These are phyloP conservation scores for Paecilomyces niveus DNA, from an alignment of 2,329 filamentous ascomycete species.

Conservation along the genomic window DNA sequence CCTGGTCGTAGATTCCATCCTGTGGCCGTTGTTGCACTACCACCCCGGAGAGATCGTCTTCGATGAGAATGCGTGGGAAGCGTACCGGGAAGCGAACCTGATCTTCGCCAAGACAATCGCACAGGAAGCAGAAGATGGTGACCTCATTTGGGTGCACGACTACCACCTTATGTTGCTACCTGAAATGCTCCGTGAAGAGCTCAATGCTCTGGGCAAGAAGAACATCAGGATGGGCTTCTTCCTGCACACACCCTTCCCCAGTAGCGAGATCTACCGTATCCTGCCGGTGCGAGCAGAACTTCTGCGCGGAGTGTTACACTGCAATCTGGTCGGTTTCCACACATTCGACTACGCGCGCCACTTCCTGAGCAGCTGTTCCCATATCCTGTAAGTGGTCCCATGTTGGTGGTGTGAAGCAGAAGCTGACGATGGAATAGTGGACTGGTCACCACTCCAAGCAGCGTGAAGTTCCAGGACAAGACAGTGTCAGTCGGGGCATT, in stretches of 20 bases:
- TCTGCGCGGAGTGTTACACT: conserved; percentile 79
- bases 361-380: conserved; percentile 93
- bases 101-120: conserved; percentile 85
- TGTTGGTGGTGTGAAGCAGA: not conserved
- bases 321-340: conserved; percentile 94
- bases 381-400: conserved; percentile 63
- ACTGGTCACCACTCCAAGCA: conserved; percentile 73
- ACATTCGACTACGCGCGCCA: conserved; percentile 99
- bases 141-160: conserved; percentile 96
- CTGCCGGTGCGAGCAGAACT: conserved; percentile 86
- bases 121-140: conserved; percentile 82
- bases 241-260: conserved; percentile 93
- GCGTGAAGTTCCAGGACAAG: conserved; percentile 82
- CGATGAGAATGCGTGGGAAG: conserved; percentile 88
- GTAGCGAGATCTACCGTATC: conserved; percentile 93
- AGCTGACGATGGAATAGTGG: conserved; percentile 26
- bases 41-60: conserved; percentile 98
- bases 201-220: conserved; percentile 64
- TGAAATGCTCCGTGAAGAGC: conserved; percentile 87
- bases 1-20: conserved; percentile 68
- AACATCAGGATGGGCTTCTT: conserved; percentile 99
- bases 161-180: conserved; percentile 97
- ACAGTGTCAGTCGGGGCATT: conserved; percentile 91
- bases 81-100: conserved; percentile 87
- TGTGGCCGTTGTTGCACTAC: conserved; percentile 98